Evolutionary conservation across 2,329 filamentous ascomycete genomes (phyloP).

Genomic region (Malbranchea zuffiana): DNA sequence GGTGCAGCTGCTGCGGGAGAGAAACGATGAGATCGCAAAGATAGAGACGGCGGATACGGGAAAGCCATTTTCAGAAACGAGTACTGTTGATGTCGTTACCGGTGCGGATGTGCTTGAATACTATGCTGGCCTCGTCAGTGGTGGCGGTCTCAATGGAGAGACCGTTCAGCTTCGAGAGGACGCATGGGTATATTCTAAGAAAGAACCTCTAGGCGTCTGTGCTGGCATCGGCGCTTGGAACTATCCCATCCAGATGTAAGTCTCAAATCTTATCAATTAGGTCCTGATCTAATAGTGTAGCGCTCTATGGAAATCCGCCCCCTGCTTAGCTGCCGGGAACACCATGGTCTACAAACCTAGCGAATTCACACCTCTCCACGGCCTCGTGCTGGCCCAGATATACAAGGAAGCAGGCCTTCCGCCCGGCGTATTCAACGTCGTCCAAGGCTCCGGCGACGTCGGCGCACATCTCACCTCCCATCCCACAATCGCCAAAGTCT

Average conservation of each 20-base stretch:
- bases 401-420: slow-evolving; percentile 71
- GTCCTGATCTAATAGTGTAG: slow-evolving; percentile 17
- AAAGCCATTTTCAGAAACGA: slow-evolving; percentile 76
- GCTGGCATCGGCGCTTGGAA: slow-evolving; percentile 86
- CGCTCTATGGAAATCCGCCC: slow-evolving; percentile 78
- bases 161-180: slow-evolving; percentile 61
- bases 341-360: slow-evolving; percentile 87
- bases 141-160: slow-evolving; percentile 70
- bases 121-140: slow-evolving; percentile 68
- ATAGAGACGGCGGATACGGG: slow-evolving; percentile 78
- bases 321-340: slow-evolving; percentile 75
- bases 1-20: slow-evolving; percentile 58
- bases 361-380: slow-evolving; percentile 78
- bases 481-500: slow-evolving; percentile 67
- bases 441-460: slow-evolving; percentile 68
- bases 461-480: slow-evolving; percentile 66
- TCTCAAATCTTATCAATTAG: neutral
- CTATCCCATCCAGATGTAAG: slow-evolving; percentile 72
- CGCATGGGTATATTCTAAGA: slow-evolving; percentile 73
- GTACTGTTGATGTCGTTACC: slow-evolving; percentile 69
- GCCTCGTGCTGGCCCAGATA: slow-evolving; percentile 60
- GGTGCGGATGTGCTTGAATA: slow-evolving; percentile 80
- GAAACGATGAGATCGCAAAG: slow-evolving; percentile 68
- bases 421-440: slow-evolving; percentile 74
- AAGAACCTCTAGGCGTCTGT: slow-evolving; percentile 72